Percentiles rank a stretch among this genome's conserved stretches.
Conservation (phyloP, 768 basidiomycete species). For the Podaxis carcinomalis region DNA sequence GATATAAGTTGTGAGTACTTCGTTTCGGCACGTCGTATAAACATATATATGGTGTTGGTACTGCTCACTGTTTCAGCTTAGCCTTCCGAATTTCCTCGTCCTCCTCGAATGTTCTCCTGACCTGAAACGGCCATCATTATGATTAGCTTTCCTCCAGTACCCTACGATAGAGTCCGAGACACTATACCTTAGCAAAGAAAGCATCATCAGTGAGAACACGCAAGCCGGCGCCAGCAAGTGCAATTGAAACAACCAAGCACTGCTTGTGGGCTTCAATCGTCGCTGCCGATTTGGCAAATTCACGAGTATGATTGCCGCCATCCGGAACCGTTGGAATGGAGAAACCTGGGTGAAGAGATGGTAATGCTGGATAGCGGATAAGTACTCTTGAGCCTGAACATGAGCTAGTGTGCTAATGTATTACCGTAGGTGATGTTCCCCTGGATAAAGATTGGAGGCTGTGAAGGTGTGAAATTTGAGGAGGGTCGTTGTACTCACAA, state of each 20-base stretch:
- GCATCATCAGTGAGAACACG: constrained; percentile 64
- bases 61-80: background rate
- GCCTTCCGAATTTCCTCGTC: constrained; percentile 21
- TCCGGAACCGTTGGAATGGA: constrained; percentile 68
- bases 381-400: background rate
- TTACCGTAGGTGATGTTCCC: constrained; percentile 75
- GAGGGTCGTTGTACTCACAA: constrained; percentile 43
- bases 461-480: background rate
- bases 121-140: constrained; percentile 27
- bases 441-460: constrained; percentile 26
- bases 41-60: background rate
- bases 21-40: too few relatives aligned
- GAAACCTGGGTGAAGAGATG: constrained; percentile 72
- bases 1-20: too few relatives aligned
- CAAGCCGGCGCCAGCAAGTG: constrained; percentile 66
- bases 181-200: constrained; percentile 54
- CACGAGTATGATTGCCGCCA: constrained; percentile 77
- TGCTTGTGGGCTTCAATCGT: constrained; percentile 60
- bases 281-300: constrained; percentile 61
- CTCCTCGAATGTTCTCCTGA: constrained; percentile 45
- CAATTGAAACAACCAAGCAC: constrained; percentile 64
- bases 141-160: background rate
- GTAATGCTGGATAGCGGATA: constrained; percentile 36
- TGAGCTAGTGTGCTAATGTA: constrained; percentile 1
- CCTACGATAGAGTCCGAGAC: background rate